phyloP scores from a whole-genome alignment of 371 early-diverging fungal species.

The Mucor circinelloides region DNA sequence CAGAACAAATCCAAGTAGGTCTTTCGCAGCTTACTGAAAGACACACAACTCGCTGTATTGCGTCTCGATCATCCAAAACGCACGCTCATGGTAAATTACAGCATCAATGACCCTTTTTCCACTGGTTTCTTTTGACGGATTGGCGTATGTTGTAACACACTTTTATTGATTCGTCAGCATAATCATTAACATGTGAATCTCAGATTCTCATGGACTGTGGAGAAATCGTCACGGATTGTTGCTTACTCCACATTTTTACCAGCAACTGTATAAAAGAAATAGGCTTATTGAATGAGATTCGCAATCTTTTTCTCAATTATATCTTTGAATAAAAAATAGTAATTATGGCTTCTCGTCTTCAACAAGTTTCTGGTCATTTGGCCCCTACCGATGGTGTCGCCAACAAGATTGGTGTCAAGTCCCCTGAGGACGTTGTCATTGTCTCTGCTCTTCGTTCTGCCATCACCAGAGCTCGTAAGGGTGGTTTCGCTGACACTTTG shows the following conservation, averaged over 20 bases:
- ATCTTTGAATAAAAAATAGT: background rate
- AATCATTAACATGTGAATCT: conserved; percentile 20
- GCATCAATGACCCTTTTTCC: background rate
- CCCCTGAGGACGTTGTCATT: conserved; percentile 86
- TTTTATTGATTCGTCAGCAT: conserved; percentile 25
- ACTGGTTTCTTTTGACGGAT: background rate
- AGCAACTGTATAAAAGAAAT: conserved; percentile 1
- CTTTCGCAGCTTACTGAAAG: background rate
- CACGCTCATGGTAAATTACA: background rate
- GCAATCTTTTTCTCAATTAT: background rate
- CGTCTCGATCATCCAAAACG: no score
- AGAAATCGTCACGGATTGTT: conserved; percentile 11
- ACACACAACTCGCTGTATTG: background rate
- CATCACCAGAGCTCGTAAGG: conserved; percentile 90
- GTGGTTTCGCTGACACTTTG: conserved; percentile 91
- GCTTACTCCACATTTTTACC: conserved; percentile 26
- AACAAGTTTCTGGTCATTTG: conserved; percentile 76
- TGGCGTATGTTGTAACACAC: background rate
- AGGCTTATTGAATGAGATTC: background rate
- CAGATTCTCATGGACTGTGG: conserved; percentile 20
- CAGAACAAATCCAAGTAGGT: background rate
- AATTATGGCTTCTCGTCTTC: conserved; percentile 66
- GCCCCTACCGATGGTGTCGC: conserved; percentile 53
- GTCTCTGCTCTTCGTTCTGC: conserved; percentile 91
- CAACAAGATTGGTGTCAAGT: conserved; percentile 78